Conservation (phyloP, 306 rosid species). For the Purshia tridentata region DNA sequence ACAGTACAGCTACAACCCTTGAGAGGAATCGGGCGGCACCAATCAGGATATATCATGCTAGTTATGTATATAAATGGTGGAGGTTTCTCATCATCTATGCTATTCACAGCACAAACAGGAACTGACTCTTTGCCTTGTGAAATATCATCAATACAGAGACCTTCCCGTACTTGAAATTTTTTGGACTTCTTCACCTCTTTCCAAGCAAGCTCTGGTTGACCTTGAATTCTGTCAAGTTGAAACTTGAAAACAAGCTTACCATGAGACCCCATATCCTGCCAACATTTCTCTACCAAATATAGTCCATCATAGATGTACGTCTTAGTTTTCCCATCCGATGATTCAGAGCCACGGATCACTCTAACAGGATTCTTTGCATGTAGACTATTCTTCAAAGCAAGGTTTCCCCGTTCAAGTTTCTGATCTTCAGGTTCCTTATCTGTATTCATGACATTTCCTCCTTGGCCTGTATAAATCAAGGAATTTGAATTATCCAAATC, state of each 20-base stretch:
- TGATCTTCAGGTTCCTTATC: slow-evolving; percentile 90
- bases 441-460: slow-evolving; percentile 68
- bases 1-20: slow-evolving; percentile 64
- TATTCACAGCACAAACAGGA: slow-evolving; percentile 81
- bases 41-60: slow-evolving; percentile 64
- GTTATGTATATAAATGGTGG: slow-evolving; percentile 72
- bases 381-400: slow-evolving; percentile 77
- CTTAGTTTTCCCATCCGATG: slow-evolving; percentile 55
- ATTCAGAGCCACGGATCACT: slow-evolving; percentile 83
- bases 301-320: slow-evolving; percentile 81
- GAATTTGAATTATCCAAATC: slow-evolving; percentile 64
- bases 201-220: slow-evolving; percentile 91
- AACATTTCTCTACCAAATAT: slow-evolving; percentile 59
- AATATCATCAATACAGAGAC: slow-evolving; percentile 69
- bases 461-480: slow-evolving; percentile 81
- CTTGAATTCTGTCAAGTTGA: slow-evolving; percentile 61
- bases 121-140: slow-evolving; percentile 71
- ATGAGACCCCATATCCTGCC: slow-evolving; percentile 84
- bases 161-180: slow-evolving; percentile 63
- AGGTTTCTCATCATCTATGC: slow-evolving; percentile 75
- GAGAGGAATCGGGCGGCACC: slow-evolving; percentile 51
- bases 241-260: slow-evolving; percentile 77
- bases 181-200: slow-evolving; percentile 73
- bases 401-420: slow-evolving; percentile 92
- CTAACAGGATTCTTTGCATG: slow-evolving; percentile 68